Conservation (phyloP, 257 asterid genomes). For the Solanum commersonii region DNA sequence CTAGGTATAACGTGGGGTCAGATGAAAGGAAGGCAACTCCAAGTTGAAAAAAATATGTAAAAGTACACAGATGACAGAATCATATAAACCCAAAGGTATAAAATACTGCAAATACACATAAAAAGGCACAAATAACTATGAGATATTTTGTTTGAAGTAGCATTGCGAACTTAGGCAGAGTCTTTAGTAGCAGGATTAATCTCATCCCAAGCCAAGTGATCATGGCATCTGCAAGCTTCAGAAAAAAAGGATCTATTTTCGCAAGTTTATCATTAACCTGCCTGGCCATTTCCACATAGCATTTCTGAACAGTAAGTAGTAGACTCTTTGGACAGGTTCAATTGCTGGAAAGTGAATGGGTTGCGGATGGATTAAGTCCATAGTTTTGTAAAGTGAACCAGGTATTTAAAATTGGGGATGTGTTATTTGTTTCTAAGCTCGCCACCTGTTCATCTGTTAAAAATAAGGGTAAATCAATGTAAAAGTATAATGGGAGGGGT, state of each 20-base stretch:
- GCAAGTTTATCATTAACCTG: not conserved
- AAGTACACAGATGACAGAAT: not conserved
- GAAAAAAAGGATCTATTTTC: not conserved
- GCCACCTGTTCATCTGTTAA: not conserved
- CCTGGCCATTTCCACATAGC: not conserved
- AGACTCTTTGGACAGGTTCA: not conserved
- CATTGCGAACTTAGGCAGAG: not conserved
- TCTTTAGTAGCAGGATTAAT: not conserved
- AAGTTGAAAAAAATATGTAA: not conserved
- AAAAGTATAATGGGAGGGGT: not conserved
- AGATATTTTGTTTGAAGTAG: not conserved
- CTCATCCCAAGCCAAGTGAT: not conserved
- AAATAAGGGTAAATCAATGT: not conserved
- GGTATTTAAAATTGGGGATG: not conserved
- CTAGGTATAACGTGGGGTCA: not conserved
- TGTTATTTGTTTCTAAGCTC: not conserved
- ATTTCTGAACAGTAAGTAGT: not conserved
- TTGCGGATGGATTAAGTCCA: not conserved
- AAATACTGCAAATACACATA: not conserved
- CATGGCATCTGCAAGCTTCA: not conserved
- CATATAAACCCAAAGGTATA: not conserved
- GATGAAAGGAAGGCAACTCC: not conserved
- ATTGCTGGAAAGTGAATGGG: not conserved
- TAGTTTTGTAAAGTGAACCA: not conserved
- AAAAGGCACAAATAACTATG: not conserved